phyloP scores from a whole-genome alignment of 352 stramenopile genomes.

The Pythium utonaiense region DNA sequence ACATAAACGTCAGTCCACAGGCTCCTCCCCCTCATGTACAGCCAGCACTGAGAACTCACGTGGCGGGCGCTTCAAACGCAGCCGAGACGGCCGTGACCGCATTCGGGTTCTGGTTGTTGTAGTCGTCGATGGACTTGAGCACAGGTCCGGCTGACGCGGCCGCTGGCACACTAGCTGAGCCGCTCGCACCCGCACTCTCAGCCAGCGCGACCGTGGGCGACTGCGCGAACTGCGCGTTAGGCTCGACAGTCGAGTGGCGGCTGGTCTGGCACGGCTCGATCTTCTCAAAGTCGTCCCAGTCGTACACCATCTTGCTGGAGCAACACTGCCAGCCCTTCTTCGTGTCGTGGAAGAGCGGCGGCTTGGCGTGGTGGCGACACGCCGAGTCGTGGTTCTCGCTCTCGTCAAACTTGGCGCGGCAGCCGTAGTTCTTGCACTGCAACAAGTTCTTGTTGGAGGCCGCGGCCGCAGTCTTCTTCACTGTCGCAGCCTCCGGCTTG shows the following conservation, averaged over 20 bases:
- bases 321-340: constrained; percentile 92
- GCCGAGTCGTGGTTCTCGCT: constrained; percentile 71
- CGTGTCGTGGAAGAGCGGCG: constrained; percentile 87
- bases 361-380: constrained; percentile 74
- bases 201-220: constrained; percentile 78
- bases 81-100: constrained; percentile 82
- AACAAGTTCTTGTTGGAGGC: constrained; percentile 38
- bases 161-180: constrained; percentile 6
- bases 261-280: constrained; percentile 71
- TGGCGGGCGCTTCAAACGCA: constrained; percentile 51
- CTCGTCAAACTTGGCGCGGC: constrained; percentile 75
- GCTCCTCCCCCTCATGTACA: neutral
- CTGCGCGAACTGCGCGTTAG: constrained; percentile 68
- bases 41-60: constrained; percentile 18
- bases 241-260: constrained; percentile 65
- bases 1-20: constrained; percentile 17
- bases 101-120: constrained; percentile 89
- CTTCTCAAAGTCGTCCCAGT: constrained; percentile 95
- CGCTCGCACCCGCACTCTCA: constrained; percentile 27
- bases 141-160: constrained; percentile 28
- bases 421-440: constrained; percentile 88
- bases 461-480: constrained; percentile 4
- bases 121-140: constrained; percentile 92
- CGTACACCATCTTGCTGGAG: constrained; percentile 90
- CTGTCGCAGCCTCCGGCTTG: constrained; percentile 5